phyloP scores from a whole-genome alignment of 2,329 filamentous ascomycete species.

The Aspergillus nomiae region DNA sequence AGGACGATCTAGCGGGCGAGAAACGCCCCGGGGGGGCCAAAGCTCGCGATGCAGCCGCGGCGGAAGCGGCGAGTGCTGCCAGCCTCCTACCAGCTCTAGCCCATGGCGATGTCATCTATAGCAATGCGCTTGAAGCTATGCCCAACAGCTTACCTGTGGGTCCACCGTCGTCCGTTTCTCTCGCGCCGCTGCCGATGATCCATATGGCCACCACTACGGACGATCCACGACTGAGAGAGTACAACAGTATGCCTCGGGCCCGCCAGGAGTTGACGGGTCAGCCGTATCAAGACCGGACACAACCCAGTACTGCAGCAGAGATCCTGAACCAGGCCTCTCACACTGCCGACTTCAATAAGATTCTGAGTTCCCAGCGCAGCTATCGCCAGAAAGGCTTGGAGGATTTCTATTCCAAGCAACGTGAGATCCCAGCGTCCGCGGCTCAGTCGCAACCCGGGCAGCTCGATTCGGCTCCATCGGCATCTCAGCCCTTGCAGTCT shows the following conservation, averaged over 20 bases:
- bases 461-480: conserved; percentile 38
- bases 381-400: conserved; percentile 79
- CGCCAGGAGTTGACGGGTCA: conserved; percentile 87
- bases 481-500: conserved; percentile 41
- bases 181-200: conserved; percentile 80
- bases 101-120: conserved; percentile 87
- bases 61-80: conserved; percentile 64
- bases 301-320: conserved; percentile 74
- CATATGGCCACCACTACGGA: conserved; percentile 77
- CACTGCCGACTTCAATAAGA: conserved; percentile 87
- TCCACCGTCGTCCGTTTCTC: conserved; percentile 63
- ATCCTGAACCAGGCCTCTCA: conserved; percentile 84
- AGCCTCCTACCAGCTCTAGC: conserved; percentile 63
- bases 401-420: conserved; percentile 77
- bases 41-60: conserved; percentile 77
- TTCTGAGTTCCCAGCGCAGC: conserved; percentile 75
- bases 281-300: conserved; percentile 83
- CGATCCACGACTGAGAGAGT: conserved; percentile 76
- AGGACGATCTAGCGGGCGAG: conserved; percentile 92
- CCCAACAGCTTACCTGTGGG: conserved; percentile 71
- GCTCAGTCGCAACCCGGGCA: conserved; percentile 30
- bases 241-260: conserved; percentile 78
- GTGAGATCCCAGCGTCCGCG: conserved; percentile 69
- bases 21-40: conserved; percentile 92
- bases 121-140: conserved; percentile 70